Conservation (phyloP, 495 filamentous ascomycete species). For the Trichocladium antarcticum region DNA sequence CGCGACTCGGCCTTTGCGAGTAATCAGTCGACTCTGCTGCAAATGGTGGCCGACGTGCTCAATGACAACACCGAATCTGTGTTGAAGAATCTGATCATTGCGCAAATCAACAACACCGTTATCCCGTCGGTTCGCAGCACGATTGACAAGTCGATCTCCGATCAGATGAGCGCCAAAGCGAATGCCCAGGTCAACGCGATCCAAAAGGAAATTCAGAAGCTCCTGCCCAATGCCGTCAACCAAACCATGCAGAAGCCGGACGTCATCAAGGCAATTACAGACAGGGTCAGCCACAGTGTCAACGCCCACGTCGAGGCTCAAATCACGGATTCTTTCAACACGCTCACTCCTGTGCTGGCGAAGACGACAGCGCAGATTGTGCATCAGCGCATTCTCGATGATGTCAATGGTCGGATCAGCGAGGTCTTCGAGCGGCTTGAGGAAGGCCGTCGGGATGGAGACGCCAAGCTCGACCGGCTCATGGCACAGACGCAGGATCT, state of each 20-base stretch:
- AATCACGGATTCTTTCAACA: slow-evolving; percentile 50
- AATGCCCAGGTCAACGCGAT: slow-evolving; percentile 43
- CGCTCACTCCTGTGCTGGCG: slow-evolving; percentile 55
- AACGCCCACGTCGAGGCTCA: slow-evolving; percentile 56
- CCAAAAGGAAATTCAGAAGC: slow-evolving; percentile 50
- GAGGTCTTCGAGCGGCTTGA: slow-evolving; percentile 44
- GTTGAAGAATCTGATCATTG: slow-evolving; percentile 55
- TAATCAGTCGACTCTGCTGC: slow-evolving; percentile 49
- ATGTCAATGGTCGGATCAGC: slow-evolving; percentile 28
- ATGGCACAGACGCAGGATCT: slow-evolving; percentile 58
- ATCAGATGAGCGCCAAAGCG: slow-evolving; percentile 33
- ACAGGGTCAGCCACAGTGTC: slow-evolving; percentile 55
- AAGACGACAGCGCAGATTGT: slow-evolving; percentile 44
- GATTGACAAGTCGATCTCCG: slow-evolving; percentile 36
- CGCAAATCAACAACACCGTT: slow-evolving; percentile 54
- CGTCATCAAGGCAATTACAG: slow-evolving; percentile 56
- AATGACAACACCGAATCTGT: slow-evolving; percentile 82
- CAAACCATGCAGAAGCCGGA: slow-evolving; percentile 59
- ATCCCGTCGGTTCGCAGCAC: slow-evolving; percentile 42
- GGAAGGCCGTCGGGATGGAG: slow-evolving; percentile 56
- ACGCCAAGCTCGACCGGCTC: slow-evolving; percentile 73
- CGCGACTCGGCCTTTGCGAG: slow-evolving; percentile 23
- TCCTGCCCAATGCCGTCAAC: slow-evolving; percentile 30
- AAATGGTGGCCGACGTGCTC: slow-evolving; percentile 75
- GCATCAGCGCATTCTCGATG: slow-evolving; percentile 38